Base-by-base conservation (phyloP, 2,329 filamentous ascomycete species). In the Mycogone perniciosa region DNA sequence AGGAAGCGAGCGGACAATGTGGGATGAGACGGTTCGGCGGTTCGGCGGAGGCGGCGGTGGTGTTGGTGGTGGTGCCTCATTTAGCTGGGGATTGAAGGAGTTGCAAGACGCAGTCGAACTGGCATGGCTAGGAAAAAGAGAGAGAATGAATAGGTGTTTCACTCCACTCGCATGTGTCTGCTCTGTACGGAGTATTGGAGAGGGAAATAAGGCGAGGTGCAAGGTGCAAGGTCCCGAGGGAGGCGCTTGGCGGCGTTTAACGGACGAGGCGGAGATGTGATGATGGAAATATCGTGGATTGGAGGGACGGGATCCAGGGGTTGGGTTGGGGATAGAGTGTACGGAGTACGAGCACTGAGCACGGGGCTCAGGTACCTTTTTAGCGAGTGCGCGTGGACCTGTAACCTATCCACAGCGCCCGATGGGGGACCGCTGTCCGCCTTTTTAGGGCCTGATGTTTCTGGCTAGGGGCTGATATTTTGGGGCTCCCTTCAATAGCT, bases 111-210 rank as follows among this genome's bases (percentile, higher is more conserved):
- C 41, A 44, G 50, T 49, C 43, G 51, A 54, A 51, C 54, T 57
- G 31, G 57, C 59, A 61, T 61, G 57, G 58, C 58, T 45, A 31
- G 43, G 34, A 38, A 35, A 13, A 10, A 29, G 30, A 9, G 41
- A 48, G 6, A 41, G 43, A 27, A 20, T 30, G 44, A 51, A 20
- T 9, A 43, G 11, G 40, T 39, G 20, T 37, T 34, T 48, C 7
- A 31, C 39, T 27, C 10, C 30, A 37, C 30, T 34, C n/a, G 10
- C 8, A 8, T 34, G 20, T 13, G 31, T 33, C 39, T 33, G 9
- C 8, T 20, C 20, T 20, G 20, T 20, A 20, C 20, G 20, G 20
- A 20, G 20, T 20, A 20, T 20, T 20, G 20, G 20, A 20, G 20
- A 20, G 20, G 20, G 20, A 3, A 20, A 20, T 20, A 20, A 20